These are phyloP conservation scores for Pseudopithomyces maydicus DNA, from an alignment of 2,329 filamentous ascomycete species.

Conservation along the genomic window DNA sequence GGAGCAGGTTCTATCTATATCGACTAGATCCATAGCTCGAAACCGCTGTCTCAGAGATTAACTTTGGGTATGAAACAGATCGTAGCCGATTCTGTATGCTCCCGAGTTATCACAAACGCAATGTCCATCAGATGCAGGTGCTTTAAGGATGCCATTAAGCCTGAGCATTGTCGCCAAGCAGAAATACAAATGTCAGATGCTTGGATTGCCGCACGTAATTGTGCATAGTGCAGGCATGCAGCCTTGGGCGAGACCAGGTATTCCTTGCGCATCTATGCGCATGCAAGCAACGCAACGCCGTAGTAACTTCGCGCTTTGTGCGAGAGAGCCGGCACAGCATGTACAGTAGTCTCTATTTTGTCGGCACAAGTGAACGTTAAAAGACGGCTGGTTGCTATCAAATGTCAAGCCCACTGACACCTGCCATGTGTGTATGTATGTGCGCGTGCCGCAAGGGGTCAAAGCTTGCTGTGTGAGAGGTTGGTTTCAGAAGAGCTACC, in stretches of 20 bases:
- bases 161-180: conserved; percentile 2
- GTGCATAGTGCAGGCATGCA: neutral
- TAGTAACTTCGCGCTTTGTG: neutral
- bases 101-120: conserved; percentile 22
- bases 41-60: conserved; percentile 13
- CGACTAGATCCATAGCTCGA: neutral
- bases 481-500: conserved; percentile 21
- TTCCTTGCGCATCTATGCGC: too few species aligned
- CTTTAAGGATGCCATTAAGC: conserved; percentile 7
- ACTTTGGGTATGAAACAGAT: conserved; percentile 22
- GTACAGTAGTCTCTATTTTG: too few species aligned
- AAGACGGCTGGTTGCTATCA: neutral
- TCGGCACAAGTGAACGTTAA: neutral
- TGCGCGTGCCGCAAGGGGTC: conserved; percentile 2
- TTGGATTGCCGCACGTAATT: conserved; percentile 8
- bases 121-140: conserved; percentile 23
- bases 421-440: neutral
- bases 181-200: neutral
- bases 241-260: too few species aligned
- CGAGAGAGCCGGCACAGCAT: neutral
- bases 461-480: conserved; percentile 19
- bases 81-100: conserved; percentile 5
- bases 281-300: too few species aligned
- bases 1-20: conserved; percentile 2
- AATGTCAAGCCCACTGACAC: conserved; percentile 2